Evolutionary conservation across 2,329 filamentous ascomycete genomes (phyloP), one percentile per base, ranked within the genome.

Genomic region (Fusarium lyarnte): DNA sequence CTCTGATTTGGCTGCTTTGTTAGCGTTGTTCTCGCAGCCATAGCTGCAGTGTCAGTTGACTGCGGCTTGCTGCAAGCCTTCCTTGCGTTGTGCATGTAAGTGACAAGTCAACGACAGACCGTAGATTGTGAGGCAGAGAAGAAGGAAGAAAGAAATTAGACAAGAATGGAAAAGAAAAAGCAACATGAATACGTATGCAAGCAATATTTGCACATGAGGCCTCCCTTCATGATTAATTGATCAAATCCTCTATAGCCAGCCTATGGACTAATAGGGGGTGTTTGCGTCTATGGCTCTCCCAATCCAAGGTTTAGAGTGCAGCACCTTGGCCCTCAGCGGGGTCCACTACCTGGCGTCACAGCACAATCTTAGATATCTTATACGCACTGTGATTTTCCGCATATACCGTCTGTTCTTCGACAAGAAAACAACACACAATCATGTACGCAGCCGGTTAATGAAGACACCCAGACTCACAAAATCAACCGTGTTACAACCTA

Each of bases 11-110:
- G 36, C 23, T 33, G 45, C 39, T 36, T 46, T 33, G 71, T 46
- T 68, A 75, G 74, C 74, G 74, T 75, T 75, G 73, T 75, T 75
- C 61, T 53, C 72, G 47, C 72, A 53, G 51, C 60, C 57, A 47
- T 47, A 8, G 14, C 27, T 58, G 16, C n/a, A 25, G 33, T 31
- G 61, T 66, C 60, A 65, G 63, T 64, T 62, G 70, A 68, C 68
- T 39, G 46, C 39, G 36, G 57, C 53, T 53, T 46, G 33, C 63
- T 71, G 57, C 63, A 68, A 69, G 65, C 55, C 65, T 69, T 60
- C 35, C 39, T 51, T 62, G 64, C 51, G 46, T 60, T 49, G 53
- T 61, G 66, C 47, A 73, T 42, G 36, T 25, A 66, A 63, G 60
- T 74, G 74, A 75, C 61, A 47, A 54, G 54, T 69, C 60, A 66